These are phyloP conservation scores for Calonectria naviculata DNA, from an alignment of 2,329 filamentous ascomycete genomes.

Conservation along the genomic window DNA sequence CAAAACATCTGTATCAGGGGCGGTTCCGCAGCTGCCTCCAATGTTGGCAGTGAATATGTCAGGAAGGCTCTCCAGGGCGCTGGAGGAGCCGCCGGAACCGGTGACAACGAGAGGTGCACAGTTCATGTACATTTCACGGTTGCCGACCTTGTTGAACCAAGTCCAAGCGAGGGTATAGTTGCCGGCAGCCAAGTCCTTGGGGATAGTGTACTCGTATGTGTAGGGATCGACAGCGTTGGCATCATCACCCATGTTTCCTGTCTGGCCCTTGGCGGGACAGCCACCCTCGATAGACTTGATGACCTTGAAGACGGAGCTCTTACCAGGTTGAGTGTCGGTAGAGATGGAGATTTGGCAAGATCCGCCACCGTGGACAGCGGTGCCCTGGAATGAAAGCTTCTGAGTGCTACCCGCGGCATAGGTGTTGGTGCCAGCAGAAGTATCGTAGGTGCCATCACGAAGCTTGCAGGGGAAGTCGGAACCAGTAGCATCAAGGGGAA, in stretches of 20 bases:
- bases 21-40: conserved; percentile 63
- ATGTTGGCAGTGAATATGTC: conserved; percentile 78
- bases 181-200: conserved; percentile 76
- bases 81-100: conserved; percentile 58
- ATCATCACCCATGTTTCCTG: conserved; percentile 67
- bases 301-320: conserved; percentile 82
- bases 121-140: conserved; percentile 99
- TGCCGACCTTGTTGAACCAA: conserved; percentile 94
- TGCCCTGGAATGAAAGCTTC: conserved; percentile 73
- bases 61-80: conserved; percentile 73
- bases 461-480: conserved; percentile 87
- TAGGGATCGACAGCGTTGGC: conserved; percentile 58
- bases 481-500: conserved; percentile 70
- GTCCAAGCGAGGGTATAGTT: conserved; percentile 90
- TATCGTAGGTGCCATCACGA: conserved; percentile 56
- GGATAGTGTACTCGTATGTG: conserved; percentile 78
- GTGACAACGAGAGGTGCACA: conserved; percentile 81
- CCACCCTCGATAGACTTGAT: conserved; percentile 90
- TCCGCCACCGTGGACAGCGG: conserved; percentile 88
- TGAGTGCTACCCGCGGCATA: conserved; percentile 60
- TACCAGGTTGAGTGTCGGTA: conserved; percentile 76
- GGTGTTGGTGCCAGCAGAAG: conserved; percentile 62
- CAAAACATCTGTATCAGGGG: conserved; percentile 60
- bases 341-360: conserved; percentile 92
- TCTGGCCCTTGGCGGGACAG: conserved; percentile 73